Base-by-base conservation (phyloP, 768 basidiomycete species). In the Suillus hirtellus region DNA sequence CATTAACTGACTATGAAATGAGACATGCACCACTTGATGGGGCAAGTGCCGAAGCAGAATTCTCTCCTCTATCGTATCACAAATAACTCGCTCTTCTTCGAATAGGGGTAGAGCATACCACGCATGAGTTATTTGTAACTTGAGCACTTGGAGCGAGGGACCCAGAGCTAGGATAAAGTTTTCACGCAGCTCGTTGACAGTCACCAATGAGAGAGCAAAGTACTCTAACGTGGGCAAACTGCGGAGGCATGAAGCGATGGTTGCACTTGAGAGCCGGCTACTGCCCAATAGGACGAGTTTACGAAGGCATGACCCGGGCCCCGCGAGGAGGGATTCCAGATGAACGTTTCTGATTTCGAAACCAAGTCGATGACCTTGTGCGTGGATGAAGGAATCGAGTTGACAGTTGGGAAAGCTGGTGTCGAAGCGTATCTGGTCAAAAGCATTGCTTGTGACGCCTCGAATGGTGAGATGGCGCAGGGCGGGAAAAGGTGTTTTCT, bases 201-300 rank as follows among this genome's bases (percentile, higher is more conserved):
- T 78, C 42, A 76, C 66, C 24, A 77, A 64, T 2, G 73, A 74
- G 27, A 81, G 67, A 1, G 77, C 76, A 52, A 82, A 71, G 60
- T 77, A 76, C 60, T 76, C 72, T 27, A 80, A 69, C 31, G 43
- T 58, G 0, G 66, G 64, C 38, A 80, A 63, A 19, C 58, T 62
- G 35, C 65, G 64, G 8, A 81, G 61, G 54, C 73, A 78, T 17
- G 69, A 63, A 17, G 73, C 66, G 27, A 81, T 65, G 10, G 60
- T 66, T 14, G 66, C 53, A 31, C 71, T 75, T 9, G 75, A 72
- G 9, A 81, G 66, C 4, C 74, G 71, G 58, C 63, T 73, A 64
- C 78, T 76, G 11, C 71, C 74, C 12, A 81, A 71, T 12, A 80
- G 72, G 55, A 77, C 73, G 12, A 82, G 66, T 64, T 68, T 75